Evolutionary conservation across 176 grass and related monocot species (phyloP), one percentile per base, ranked within the genome.

Genomic region (Hsuehochloa calcarea): DNA sequence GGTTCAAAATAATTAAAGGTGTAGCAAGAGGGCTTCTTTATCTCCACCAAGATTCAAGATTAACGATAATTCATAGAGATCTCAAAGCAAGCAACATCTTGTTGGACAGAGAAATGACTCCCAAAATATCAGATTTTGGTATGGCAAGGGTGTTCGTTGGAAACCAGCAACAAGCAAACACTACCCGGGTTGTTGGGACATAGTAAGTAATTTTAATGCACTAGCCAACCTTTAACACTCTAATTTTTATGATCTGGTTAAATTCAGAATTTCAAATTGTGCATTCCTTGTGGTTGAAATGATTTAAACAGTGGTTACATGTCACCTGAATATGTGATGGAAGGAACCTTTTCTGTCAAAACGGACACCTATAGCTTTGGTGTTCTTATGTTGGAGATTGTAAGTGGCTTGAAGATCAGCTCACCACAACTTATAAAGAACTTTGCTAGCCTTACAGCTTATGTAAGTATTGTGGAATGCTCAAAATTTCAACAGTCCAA

Each of bases 41-140:
- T 85, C 88, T 93, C 3, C 91, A 93, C 37, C 88, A 82, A 34
- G 88, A 93, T 82, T 90, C 88, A 84, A 93, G 88, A 74, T 78
- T 90, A 51, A 90, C 73, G 12, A 90, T 93, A 90, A 75, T 87
- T 45, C 85, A 87, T 54, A 80, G 78, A 74, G 85, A 87, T 56
- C 64, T 90, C 13, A 93, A 93, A 80, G 70, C 88, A 55, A 78
- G 88, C 27, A 93, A 93, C 60, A 65, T 93, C 61, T 73, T 93
- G 27, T 79, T 93, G 12, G 88, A 90, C 50, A 22, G 43, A 1
- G 54, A 88, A 19, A 85, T 93, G 77, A 82, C 6, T 5, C 81
- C 91, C 5, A 93, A 93, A 72, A 93, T 93, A 61, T 93, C 91
- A 11, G 91, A 90, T 70, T 93, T 93, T 3, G 91, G 91, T 51